A percentile compares a stretch with the other conserved stretches of the same genome.
Conservation (phyloP, 352 stramenopile genomes). For the Pythium dissotocum region DNA sequence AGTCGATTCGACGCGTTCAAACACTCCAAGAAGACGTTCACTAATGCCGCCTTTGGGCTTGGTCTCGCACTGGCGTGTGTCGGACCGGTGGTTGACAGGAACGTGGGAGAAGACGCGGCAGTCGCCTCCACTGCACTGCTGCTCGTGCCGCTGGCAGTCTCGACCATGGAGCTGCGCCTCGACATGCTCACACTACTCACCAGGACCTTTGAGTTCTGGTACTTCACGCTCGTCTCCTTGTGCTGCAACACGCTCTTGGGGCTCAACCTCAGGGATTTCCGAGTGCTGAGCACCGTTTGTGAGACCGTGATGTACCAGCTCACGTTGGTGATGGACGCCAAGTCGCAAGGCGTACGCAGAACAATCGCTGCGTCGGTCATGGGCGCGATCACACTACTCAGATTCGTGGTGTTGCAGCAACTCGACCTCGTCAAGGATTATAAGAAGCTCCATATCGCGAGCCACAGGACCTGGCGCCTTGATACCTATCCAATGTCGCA, state of each 20-base stretch:
- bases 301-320: constrained; percentile 1
- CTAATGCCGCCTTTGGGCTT: not conserved
- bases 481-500: constrained; percentile 3
- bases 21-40: not conserved
- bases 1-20: not conserved
- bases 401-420: not conserved
- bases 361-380: not conserved
- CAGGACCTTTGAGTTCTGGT: constrained; percentile 9
- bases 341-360: not conserved
- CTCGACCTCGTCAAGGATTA: not conserved
- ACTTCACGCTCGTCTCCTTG: not conserved
- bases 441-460: no score
- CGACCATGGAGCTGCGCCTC: not conserved
- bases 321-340: constrained; percentile 4
- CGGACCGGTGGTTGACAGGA: not conserved
- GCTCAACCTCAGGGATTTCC: not conserved
- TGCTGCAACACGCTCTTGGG: not conserved
- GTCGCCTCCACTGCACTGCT: not conserved
- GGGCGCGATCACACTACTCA: not conserved
- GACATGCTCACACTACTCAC: not conserved
- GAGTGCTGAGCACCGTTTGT: not conserved
- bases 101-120: not conserved
- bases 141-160: not conserved
- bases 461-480: not conserved
- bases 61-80: not conserved